Conservation (phyloP, 768 basidiomycete genomes). For the Mycena galericulata region DNA sequence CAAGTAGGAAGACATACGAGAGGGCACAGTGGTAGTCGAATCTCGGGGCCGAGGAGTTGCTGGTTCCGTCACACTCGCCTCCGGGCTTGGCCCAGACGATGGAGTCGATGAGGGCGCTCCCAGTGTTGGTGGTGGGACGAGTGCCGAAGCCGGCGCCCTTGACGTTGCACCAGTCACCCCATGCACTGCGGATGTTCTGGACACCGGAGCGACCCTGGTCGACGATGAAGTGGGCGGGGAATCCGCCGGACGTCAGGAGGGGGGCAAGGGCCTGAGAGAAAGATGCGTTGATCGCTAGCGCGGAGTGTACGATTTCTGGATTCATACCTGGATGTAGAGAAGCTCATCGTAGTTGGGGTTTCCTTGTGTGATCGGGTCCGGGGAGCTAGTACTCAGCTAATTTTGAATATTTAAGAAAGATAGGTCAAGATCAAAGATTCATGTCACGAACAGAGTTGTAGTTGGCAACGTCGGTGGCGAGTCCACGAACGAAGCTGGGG, state of each 20-base stretch:
- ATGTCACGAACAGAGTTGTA: constrained; percentile 55
- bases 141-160: constrained; percentile 62
- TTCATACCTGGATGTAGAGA: constrained; percentile 64
- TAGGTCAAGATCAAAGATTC: constrained; percentile 33
- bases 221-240: constrained; percentile 73
- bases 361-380: constrained; percentile 72
- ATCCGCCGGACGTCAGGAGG: constrained; percentile 54
- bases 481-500: constrained; percentile 69
- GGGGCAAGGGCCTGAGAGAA: constrained; percentile 63
- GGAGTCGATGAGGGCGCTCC: constrained; percentile 51
- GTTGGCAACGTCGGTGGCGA: constrained; percentile 70
- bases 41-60: constrained; percentile 45
- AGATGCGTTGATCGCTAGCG: neutral
- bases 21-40: constrained; percentile 52
- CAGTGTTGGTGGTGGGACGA: constrained; percentile 55
- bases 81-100: constrained; percentile 62
- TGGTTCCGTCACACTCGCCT: constrained; percentile 58
- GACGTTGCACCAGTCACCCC: constrained; percentile 82
- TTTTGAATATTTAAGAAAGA: constrained; percentile 54
- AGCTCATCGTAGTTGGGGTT: constrained; percentile 73
- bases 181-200: constrained; percentile 68
- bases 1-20: constrained; percentile 50
- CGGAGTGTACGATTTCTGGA: neutral
- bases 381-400: constrained; percentile 55
- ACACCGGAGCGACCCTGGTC: constrained; percentile 75